Evolutionary conservation across 2,329 filamentous ascomycete species (phyloP).

Genomic region (Aureobasidium sp.): DNA sequence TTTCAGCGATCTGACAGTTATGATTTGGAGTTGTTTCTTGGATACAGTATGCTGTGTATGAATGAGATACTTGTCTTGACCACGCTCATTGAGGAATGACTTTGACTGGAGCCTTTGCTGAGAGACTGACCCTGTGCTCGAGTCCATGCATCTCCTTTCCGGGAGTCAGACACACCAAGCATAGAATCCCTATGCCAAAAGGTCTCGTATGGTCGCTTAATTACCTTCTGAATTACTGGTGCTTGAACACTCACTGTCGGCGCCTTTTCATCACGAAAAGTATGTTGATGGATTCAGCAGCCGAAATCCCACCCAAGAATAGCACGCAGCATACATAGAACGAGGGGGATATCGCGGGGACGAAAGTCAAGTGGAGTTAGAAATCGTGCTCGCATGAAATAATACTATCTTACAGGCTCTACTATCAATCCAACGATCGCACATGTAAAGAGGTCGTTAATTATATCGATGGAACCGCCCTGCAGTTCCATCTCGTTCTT

Average conservation of each 20-base stretch:
- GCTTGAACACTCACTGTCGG: no score
- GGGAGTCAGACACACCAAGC: no score
- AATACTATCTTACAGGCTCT: not conserved
- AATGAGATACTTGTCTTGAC: not conserved
- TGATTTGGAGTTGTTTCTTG: not conserved
- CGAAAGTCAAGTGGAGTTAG: not conserved
- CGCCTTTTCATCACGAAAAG: not conserved
- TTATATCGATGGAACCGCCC: not conserved
- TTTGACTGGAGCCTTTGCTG: not conserved
- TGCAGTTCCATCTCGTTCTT: not conserved
- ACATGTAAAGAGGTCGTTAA: not conserved
- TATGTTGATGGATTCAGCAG: not conserved
- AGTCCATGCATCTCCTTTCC: not conserved
- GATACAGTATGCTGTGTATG: not conserved
- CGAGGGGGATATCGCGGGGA: no score
- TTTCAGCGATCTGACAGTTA: no score
- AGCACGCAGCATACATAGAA: no score
- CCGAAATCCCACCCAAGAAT: no score
- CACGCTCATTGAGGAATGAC: not conserved
- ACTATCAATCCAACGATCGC: not conserved
- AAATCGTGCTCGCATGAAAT: slow-evolving; percentile 11
- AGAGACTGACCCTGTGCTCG: not conserved
- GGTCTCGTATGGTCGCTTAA: no score
- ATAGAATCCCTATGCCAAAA: no score
- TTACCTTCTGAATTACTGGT: no score